Percentiles rank a stretch among this genome's conserved stretches.
These are phyloP conservation scores for Penicillium verhagenii DNA, from an alignment of 495 filamentous ascomycete genomes.

Conservation along the genomic window DNA sequence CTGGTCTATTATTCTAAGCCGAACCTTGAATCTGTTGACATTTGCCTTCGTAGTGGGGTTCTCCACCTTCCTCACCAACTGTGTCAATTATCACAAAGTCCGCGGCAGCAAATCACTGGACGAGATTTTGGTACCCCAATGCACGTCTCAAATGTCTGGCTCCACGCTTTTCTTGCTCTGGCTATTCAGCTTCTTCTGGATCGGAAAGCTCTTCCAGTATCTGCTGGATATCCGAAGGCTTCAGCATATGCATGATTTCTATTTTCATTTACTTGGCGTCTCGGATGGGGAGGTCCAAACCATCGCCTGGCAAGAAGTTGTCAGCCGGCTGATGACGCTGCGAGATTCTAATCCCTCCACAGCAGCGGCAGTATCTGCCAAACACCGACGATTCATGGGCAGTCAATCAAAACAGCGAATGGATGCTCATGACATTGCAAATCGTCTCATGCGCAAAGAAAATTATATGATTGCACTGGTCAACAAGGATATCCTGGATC, in stretches of 20 bases:
- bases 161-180: slow-evolving; percentile 76
- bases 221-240: slow-evolving; percentile 74
- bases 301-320: slow-evolving; percentile 92
- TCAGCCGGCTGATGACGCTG: slow-evolving; percentile 81
- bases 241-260: slow-evolving; percentile 83
- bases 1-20: slow-evolving; percentile 79
- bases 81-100: slow-evolving; percentile 77
- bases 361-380: slow-evolving; percentile 60
- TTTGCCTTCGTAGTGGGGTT: slow-evolving; percentile 81
- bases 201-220: slow-evolving; percentile 73
- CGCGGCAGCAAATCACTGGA: slow-evolving; percentile 71
- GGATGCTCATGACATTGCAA: slow-evolving; percentile 96
- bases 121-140: slow-evolving; percentile 76
- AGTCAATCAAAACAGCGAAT: slow-evolving; percentile 91
- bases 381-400: slow-evolving; percentile 66
- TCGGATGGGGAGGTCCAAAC: slow-evolving; percentile 94
- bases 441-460: slow-evolving; percentile 91
- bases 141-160: slow-evolving; percentile 83
- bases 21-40: slow-evolving; percentile 70
- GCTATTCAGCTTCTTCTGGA: slow-evolving; percentile 85
- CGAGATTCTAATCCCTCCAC: slow-evolving; percentile 86
- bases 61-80: slow-evolving; percentile 80
- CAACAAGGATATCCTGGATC: slow-evolving; percentile 91
- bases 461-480: slow-evolving; percentile 96
- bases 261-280: slow-evolving; percentile 77